These are phyloP conservation scores for Biscutella laevigata DNA, from an alignment of 441 rosid genomes.

Conservation along the genomic window DNA sequence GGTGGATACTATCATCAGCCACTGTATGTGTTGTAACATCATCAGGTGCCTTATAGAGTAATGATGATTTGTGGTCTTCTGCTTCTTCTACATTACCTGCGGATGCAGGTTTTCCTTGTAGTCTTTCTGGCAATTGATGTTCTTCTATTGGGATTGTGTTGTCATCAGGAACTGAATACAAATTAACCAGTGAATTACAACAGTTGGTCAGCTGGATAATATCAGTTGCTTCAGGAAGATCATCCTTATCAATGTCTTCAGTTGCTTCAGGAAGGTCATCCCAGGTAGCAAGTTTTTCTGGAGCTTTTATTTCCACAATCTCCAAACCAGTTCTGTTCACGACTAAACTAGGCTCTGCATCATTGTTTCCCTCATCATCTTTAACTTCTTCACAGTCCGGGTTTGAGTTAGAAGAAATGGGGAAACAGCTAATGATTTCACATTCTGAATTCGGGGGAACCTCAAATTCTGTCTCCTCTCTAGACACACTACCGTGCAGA, in stretches of 20 bases:
- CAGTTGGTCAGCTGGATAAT: slow-evolving; percentile 17
- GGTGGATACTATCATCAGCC: slow-evolving; percentile 14
- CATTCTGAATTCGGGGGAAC: slow-evolving; percentile 18
- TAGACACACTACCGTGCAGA: slow-evolving; percentile 23
- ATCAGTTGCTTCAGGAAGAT: slow-evolving; percentile 24
- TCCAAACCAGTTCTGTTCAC: slow-evolving; percentile 27
- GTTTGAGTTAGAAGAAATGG: slow-evolving; percentile 2
- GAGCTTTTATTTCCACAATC: slow-evolving; percentile 28
- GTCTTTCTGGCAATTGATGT: slow-evolving; percentile 16
- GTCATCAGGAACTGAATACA: slow-evolving; percentile 16
- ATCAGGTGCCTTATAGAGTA: not conserved
- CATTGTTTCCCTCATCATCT: slow-evolving; percentile 24
- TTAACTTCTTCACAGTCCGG: slow-evolving; percentile 18
- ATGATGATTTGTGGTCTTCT: slow-evolving; percentile 11
- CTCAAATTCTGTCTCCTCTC: slow-evolving; percentile 27
- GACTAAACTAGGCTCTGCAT: slow-evolving; percentile 8
- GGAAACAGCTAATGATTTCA: slow-evolving; percentile 18
- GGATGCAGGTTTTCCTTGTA: slow-evolving; percentile 12
- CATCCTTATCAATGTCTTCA: slow-evolving; percentile 28
- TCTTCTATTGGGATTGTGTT: slow-evolving; percentile 22
- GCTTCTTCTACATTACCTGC: slow-evolving; percentile 21
- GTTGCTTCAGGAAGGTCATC: no score
- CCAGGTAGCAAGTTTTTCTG: slow-evolving; percentile 26
- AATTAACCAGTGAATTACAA: slow-evolving; percentile 16
- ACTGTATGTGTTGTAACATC: slow-evolving; percentile 17